Base-by-base conservation (phyloP, 108 stramenopile species). In the Pseudonitzschia pungens region DNA sequence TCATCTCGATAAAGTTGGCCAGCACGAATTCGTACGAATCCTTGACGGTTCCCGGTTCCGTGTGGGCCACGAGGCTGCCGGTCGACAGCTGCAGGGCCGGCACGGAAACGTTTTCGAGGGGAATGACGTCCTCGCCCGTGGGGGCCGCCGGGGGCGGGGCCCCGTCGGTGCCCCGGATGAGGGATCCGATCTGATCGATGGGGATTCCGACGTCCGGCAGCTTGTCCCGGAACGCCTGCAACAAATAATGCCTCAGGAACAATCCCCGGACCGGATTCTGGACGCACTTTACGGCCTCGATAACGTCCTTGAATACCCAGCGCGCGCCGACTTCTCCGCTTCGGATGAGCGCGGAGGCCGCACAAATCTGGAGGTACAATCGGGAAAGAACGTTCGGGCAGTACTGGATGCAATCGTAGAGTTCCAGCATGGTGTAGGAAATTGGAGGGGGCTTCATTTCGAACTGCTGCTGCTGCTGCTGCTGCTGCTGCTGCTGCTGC, bases 221-320 rank as follows among this genome's bases (percentile, higher is more conserved):
- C 76, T 93, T 94, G 83, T 97, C 96, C 55, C 92, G 85, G 45
- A 89, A 65, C 22, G 83, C 90, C 71, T 96, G 93, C 45, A 96
- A 71, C 69, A 99, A 84, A 79, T 96, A 99, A 82, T 98, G 87
- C 62, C 99, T 84, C 78, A 99, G 87, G 84, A 99, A 99, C 52
- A 99, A 84, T 58, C 99, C 99, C 22, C 99, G 83, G 72, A 97
- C 92, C 8, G 99, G 99, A 75, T 97, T 97, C 77, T 99, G 99
- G 22, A 99, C 99, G 65, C 98, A 98, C 74, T 97, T 97, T 73
- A 93, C 89, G 72, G 96, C 96, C 80, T 98, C 93, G 28, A 92
- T 86, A 45, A 99, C 71, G 78, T 99, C 99, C 55, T 93, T 81
- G 76, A 99, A 84, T 12, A 99, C 93, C 73, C 90, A 94, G 20